Conservation (phyloP, 345 rosid species). For the Syzygium oleosum region DNA sequence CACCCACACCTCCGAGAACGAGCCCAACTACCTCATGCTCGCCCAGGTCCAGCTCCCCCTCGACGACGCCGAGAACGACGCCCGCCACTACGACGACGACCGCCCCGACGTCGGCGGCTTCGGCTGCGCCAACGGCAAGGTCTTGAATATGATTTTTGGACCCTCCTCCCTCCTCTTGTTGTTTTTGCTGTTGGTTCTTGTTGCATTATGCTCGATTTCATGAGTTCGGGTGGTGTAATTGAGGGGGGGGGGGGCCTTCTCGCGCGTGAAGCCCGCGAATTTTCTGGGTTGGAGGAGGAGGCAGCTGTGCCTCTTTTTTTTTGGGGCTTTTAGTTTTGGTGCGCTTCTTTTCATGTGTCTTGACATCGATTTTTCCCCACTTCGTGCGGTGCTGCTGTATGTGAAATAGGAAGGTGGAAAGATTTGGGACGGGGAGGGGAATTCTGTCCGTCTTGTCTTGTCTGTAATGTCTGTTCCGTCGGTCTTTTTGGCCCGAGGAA, state of each 20-base stretch:
- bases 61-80: slow-evolving; percentile 80
- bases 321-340: too few relatives aligned
- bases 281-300: too few relatives aligned
- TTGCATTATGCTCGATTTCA: too few relatives aligned
- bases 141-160: not conserved
- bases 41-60: slow-evolving; percentile 98
- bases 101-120: slow-evolving; percentile 76
- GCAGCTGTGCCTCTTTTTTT: too few relatives aligned
- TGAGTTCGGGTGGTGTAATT: too few relatives aligned
- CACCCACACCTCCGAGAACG: slow-evolving; percentile 97
- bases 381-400: not conserved
- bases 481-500: not conserved
- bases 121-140: slow-evolving; percentile 91
- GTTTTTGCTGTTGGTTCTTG: too few relatives aligned
- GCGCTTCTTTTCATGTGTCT: too few relatives aligned
- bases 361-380: not conserved
- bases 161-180: too few relatives aligned
- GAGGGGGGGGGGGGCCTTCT: too few relatives aligned
- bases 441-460: not conserved
- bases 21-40: slow-evolving; percentile 89
- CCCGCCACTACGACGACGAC: slow-evolving; percentile 91
- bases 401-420: not conserved
- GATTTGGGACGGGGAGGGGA: not conserved
- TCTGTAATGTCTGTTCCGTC: not conserved
- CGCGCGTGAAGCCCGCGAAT: too few relatives aligned